A percentile compares a stretch with the other conserved stretches of the same genome.
These are phyloP conservation scores for Craspedostauros australis DNA, from an alignment of 108 stramenopile species.

Conservation along the genomic window DNA sequence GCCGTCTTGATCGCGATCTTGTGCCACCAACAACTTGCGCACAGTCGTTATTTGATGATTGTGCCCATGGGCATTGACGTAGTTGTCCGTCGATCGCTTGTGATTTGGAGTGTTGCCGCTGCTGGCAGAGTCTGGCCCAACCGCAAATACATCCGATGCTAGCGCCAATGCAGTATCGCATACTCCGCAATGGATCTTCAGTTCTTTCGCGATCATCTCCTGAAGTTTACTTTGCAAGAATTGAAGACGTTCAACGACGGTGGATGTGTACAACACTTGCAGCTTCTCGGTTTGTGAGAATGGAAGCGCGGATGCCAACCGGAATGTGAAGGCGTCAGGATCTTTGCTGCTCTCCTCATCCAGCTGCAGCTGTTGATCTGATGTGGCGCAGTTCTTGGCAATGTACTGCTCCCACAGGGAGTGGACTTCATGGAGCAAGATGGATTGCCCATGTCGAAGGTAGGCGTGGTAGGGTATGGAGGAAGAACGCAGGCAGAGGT, in stretches of 20 bases:
- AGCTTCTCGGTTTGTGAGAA: slow-evolving; percentile 52
- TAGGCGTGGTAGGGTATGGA: too few relatives aligned
- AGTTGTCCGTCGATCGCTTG: slow-evolving; percentile 67
- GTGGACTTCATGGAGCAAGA: too few relatives aligned
- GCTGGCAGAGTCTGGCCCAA: too few relatives aligned
- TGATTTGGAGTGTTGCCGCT: too few relatives aligned
- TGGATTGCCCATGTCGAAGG: too few relatives aligned
- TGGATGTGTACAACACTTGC: slow-evolving; percentile 43
- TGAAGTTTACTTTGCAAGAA: slow-evolving; percentile 31
- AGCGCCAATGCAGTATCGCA: slow-evolving; percentile 37
- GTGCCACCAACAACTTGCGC: slow-evolving; percentile 39
- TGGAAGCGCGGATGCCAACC: slow-evolving; percentile 68
- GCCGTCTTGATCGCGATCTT: too few relatives aligned
- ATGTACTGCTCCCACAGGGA: too few relatives aligned
- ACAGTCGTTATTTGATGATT: slow-evolving; percentile 77
- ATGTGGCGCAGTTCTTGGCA: too few relatives aligned
- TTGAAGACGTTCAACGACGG: slow-evolving; percentile 39
- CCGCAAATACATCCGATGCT: slow-evolving; percentile 49
- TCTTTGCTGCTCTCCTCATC: too few relatives aligned
- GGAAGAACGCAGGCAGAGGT: too few relatives aligned
- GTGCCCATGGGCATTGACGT: slow-evolving; percentile 76
- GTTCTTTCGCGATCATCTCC: slow-evolving; percentile 4
- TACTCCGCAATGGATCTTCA: slow-evolving; percentile 41
- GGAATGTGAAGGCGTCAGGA: slow-evolving; percentile 56
- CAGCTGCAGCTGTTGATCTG: too few relatives aligned